Evolutionary conservation across 2,329 filamentous ascomycete species (phyloP).

Genomic region (Gyromitra esculenta): DNA sequence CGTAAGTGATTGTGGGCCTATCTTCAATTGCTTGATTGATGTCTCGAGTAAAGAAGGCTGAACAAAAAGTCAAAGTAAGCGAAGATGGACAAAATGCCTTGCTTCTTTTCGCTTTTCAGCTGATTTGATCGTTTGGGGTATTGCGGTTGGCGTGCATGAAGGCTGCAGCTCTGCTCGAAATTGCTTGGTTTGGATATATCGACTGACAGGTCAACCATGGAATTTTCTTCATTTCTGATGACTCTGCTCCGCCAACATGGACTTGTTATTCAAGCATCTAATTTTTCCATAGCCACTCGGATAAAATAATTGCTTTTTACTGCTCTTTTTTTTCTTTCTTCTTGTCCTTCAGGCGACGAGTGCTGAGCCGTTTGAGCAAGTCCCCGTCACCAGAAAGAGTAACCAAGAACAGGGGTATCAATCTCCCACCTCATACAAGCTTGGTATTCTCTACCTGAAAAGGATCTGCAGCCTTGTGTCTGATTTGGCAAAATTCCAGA

Average conservation of each 20-base stretch:
- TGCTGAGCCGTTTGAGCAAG: constrained; percentile 13
- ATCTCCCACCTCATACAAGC: constrained; percentile 32
- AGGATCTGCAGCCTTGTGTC: constrained; percentile 33
- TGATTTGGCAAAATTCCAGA: constrained; percentile 44
- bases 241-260: constrained; percentile 34
- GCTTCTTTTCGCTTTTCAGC: constrained; percentile 16
- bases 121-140: constrained; percentile 32
- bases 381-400: constrained; percentile 17
- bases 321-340: constrained; percentile 7
- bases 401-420: constrained; percentile 33
- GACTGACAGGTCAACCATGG: constrained; percentile 39
- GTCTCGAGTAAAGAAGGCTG: constrained; percentile 36
- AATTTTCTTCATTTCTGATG: constrained; percentile 33
- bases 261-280: constrained; percentile 12
- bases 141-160: constrained; percentile 32
- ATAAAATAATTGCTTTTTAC: constrained; percentile 30
- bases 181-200: constrained; percentile 39
- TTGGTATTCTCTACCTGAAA: constrained; percentile 7
- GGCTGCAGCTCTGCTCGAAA: constrained; percentile 14
- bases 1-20: constrained; percentile 14
- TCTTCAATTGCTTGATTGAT: constrained; percentile 21
- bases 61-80: constrained; percentile 18
- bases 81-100: constrained; percentile 12
- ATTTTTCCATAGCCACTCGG: constrained; percentile 32
- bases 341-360: constrained; percentile 21